phyloP scores from a whole-genome alignment of 495 filamentous ascomycete species.

The Corynascus novoguineensis region DNA sequence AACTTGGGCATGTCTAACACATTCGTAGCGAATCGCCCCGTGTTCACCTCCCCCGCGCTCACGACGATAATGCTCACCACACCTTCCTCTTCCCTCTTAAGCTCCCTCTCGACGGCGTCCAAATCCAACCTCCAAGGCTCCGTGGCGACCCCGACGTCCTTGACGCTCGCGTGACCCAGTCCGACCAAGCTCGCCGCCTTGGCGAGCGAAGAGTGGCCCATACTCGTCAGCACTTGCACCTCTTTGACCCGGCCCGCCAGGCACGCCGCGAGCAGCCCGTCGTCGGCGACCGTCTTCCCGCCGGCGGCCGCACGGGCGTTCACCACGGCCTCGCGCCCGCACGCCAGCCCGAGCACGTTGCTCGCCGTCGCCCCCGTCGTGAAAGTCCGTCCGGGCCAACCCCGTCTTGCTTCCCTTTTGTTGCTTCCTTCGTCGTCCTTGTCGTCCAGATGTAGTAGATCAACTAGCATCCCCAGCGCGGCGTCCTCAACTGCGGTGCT shows the following conservation, averaged over 20 bases:
- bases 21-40: conserved; percentile 70
- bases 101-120: conserved; percentile 47
- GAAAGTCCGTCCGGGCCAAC: conserved; percentile 62
- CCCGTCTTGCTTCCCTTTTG: no score
- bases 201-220: conserved; percentile 72
- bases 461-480: conserved; percentile 61
- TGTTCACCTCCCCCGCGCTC: conserved; percentile 87
- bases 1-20: conserved; percentile 57
- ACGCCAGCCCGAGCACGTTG: conserved; percentile 78
- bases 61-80: conserved; percentile 69
- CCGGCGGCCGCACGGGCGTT: conserved; percentile 40
- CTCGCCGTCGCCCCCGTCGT: conserved; percentile 86
- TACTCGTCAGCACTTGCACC: conserved; percentile 71
- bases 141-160: conserved; percentile 45
- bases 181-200: conserved; percentile 82
- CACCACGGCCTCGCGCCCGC: conserved; percentile 60
- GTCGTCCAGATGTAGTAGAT: conserved; percentile 54
- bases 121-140: conserved; percentile 66
- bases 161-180: conserved; percentile 65
- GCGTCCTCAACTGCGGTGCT: conserved; percentile 68
- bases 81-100: conserved; percentile 42
- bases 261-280: conserved; percentile 65
- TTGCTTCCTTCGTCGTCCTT: no score
- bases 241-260: conserved; percentile 54
- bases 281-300: conserved; percentile 51